Conservation (phyloP, 2,329 filamentous ascomycete species). For the Cladophialophora psammophila region DNA sequence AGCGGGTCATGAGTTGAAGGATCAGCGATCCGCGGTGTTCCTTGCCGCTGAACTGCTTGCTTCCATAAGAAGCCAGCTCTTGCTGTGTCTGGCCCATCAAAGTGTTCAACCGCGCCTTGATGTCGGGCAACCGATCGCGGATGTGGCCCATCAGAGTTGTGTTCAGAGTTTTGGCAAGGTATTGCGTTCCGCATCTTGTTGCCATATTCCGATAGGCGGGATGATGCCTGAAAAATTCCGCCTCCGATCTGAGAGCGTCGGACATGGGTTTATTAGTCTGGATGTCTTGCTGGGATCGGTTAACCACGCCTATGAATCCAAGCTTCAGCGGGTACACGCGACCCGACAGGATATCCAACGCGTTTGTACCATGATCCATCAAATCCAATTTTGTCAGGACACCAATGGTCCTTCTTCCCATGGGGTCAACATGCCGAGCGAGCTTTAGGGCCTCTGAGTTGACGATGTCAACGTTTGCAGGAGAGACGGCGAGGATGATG, state of each 20-base stretch:
- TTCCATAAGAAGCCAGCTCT: conserved; percentile 95
- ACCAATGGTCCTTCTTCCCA: conserved; percentile 93
- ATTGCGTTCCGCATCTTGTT: conserved; percentile 89
- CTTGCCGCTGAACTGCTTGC: conserved; percentile 96
- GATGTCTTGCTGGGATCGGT: conserved; percentile 97
- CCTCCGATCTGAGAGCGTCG: conserved; percentile 86
- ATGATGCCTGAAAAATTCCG: conserved; percentile 96
- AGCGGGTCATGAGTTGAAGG: conserved; percentile 96
- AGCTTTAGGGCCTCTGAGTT: conserved; percentile 98
- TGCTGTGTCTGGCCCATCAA: conserved; percentile 99
- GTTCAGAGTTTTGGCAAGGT: conserved; percentile 92
- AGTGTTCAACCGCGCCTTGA: conserved; percentile 96
- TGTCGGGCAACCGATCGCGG: conserved; percentile 92
- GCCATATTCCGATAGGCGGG: conserved; percentile 97
- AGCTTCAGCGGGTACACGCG: conserved; percentile 96
- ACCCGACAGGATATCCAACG: conserved; percentile 95
- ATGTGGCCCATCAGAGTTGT: conserved; percentile 96
- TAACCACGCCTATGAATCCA: conserved; percentile 97
- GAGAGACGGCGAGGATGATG: conserved; percentile 94
- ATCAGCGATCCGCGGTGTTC: conserved; percentile 96
- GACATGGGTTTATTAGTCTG: conserved; percentile 93
- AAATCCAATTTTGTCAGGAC: conserved; percentile 96
- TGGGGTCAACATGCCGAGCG: conserved; percentile 92
- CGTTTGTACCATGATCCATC: conserved; percentile 99
- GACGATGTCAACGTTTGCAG: conserved; percentile 96